phyloP scores from a whole-genome alignment of 805 yeast genomes.

The Grigorovia yakushimaensis region DNA sequence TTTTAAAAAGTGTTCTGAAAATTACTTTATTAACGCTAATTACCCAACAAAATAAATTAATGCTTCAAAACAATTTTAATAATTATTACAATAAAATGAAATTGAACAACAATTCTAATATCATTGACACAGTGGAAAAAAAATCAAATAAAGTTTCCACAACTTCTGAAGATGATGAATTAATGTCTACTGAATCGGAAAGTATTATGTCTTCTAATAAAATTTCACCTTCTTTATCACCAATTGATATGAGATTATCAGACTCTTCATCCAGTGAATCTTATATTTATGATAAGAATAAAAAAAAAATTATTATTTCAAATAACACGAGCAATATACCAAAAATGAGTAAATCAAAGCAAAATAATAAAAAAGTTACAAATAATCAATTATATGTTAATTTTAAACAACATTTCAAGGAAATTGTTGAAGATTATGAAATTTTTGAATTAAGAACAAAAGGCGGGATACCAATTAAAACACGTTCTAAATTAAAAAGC shows the following conservation, averaged over 20 bases:
- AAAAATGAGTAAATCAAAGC: background rate
- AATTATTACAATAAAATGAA: constrained; percentile 10
- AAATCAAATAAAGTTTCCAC: background rate
- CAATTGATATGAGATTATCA: background rate
- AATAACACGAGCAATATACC: background rate
- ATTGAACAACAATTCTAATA: background rate
- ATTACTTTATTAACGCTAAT: constrained; percentile 4
- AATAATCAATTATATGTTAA: constrained; percentile 16
- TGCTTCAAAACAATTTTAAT: constrained; percentile 7
- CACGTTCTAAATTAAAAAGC: background rate
- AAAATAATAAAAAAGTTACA: background rate
- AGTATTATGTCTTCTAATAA: background rate
- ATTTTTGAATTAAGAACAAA: constrained; percentile 14
- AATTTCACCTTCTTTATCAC: constrained; percentile 4
- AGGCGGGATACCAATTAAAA: constrained; percentile 5
- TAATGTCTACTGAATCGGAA: constrained; percentile 1
- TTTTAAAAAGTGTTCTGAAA: constrained; percentile 19
- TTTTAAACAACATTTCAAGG: constrained; percentile 22
- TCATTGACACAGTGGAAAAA: background rate
- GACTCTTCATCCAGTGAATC: background rate
- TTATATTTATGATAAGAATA: background rate
- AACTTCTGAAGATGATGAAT: constrained; percentile 1
- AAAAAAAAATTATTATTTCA: background rate
- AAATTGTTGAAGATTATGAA: constrained; percentile 24
- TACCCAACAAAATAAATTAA: background rate